Evolutionary conservation across 2,329 filamentous ascomycete species (phyloP), one percentile per base, ranked within the genome.

Genomic region (Aspergillus sp.): DNA sequence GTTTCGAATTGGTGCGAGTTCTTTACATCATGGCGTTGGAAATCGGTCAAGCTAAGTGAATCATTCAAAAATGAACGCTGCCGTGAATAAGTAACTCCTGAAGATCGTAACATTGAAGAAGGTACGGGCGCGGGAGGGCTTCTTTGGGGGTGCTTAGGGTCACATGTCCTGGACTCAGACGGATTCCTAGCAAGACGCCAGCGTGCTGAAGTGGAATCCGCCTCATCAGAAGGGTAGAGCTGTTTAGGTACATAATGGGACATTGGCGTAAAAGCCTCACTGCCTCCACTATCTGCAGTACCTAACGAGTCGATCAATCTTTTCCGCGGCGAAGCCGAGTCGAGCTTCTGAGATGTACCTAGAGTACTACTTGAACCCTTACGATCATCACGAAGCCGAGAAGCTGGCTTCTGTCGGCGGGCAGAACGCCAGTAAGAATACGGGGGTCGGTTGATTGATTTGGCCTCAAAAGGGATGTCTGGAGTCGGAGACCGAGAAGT

Each of bases 61-160:
- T 86, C 83, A 62, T 81, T 78, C n/a, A 87, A 71, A 59, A 86
- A 85, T 2, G 85, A 85, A 45, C 85, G 78, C 61, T 83, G 78
- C 38, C 80, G 80, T 13, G 82, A 81, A 68, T 88, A 88, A 3
- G 85, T 88, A 43, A 84, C 72, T 62, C 74, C 82, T 4, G 78
- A 72, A 3, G 75, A 76, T 51, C 62, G 62, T 12, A 68, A 51
- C 53, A 66, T 63, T 11, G 71, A 62, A 34, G 71, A 62, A 32
- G 67, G 64, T 13, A 56, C 38, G 15, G 62, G 38, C 39, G 52
- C 44, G 44, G 55, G 48, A 6, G 64, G 39, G 13, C 62, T 61
- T 34, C 56, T 18, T 26, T 20, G 38, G 9, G 32, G 8, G 6
- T 22, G 34, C 39, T 39, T 34, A 11, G n/a, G 20, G 17, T 18